Evolutionary conservation across 2,329 filamentous ascomycete species (phyloP).

Genomic region (Fusarium redolens): DNA sequence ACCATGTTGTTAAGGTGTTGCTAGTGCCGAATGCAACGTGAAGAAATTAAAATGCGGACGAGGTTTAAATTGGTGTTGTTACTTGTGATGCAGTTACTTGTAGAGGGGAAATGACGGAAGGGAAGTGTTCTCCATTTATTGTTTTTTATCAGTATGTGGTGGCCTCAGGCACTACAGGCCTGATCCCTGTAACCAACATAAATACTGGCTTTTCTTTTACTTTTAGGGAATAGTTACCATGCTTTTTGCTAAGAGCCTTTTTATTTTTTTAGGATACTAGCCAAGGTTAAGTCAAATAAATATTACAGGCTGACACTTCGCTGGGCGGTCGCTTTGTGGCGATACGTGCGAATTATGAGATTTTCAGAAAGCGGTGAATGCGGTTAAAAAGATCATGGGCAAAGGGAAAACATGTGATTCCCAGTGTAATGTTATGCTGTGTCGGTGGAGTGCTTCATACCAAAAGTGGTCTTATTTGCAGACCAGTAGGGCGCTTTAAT

Average conservation of each 20-base stretch:
- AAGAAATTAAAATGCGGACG: neutral
- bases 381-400: neutral
- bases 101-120: neutral
- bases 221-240: neutral
- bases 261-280: neutral
- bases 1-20: neutral
- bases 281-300: neutral
- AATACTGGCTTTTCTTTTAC: neutral
- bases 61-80: neutral
- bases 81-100: neutral
- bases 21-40: fast-evolving
- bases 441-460: neutral
- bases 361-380: neutral
- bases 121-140: neutral
- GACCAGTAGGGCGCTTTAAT: no score
- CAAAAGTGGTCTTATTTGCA: no score
- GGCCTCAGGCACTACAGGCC: neutral
- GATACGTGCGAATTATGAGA: neutral
- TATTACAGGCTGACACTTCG: neutral
- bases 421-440: neutral
- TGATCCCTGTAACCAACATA: neutral
- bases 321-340: neutral
- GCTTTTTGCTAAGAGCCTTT: neutral
- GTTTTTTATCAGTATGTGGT: neutral
- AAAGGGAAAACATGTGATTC: neutral